These are phyloP conservation scores for Mycosphaerella sp. DNA, from an alignment of 2,329 filamentous ascomycete species.

Conservation along the genomic window DNA sequence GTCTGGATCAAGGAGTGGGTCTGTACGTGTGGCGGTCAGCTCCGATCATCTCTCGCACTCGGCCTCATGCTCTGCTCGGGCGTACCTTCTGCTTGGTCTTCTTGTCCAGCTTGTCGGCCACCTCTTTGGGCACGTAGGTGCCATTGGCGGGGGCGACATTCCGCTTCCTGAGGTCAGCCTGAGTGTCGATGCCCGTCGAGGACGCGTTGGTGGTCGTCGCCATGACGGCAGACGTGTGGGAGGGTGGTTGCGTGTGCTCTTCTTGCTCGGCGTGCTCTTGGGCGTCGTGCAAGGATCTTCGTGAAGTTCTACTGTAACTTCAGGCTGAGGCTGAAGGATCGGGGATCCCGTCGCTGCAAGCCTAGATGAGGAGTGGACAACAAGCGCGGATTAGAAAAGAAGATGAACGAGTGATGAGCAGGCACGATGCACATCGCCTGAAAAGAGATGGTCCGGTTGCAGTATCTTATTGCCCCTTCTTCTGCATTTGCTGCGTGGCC, in stretches of 20 bases:
- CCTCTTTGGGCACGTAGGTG: constrained; percentile 29
- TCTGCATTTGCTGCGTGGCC: neutral
- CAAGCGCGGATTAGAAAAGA: neutral
- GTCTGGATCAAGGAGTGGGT: constrained; percentile 54
- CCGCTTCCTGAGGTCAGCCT: constrained; percentile 44
- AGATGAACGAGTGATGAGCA: constrained; percentile 8
- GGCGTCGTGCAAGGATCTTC: neutral
- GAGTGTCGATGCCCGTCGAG: constrained; percentile 38
- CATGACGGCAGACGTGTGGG: constrained; percentile 23
- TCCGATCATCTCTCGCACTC: constrained; percentile 4
- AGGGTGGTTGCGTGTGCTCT: constrained; percentile 2
- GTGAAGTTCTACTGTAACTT: neutral
- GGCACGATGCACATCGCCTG: neutral
- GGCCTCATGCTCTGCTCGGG: neutral
- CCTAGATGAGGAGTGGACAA: no score
- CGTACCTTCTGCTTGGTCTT: constrained; percentile 46
- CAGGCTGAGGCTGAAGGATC: neutral
- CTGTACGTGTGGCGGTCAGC: constrained; percentile 10
- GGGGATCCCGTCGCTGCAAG: no score
- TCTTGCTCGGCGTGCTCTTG: neutral
- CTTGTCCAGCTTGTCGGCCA: constrained; percentile 33
- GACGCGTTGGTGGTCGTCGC: constrained; percentile 21
- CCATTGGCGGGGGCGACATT: constrained; percentile 37
- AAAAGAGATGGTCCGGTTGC: neutral
- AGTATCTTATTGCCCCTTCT: neutral